Conservation (phyloP, 768 basidiomycete species). For the Boletus tylopilopsis region DNA sequence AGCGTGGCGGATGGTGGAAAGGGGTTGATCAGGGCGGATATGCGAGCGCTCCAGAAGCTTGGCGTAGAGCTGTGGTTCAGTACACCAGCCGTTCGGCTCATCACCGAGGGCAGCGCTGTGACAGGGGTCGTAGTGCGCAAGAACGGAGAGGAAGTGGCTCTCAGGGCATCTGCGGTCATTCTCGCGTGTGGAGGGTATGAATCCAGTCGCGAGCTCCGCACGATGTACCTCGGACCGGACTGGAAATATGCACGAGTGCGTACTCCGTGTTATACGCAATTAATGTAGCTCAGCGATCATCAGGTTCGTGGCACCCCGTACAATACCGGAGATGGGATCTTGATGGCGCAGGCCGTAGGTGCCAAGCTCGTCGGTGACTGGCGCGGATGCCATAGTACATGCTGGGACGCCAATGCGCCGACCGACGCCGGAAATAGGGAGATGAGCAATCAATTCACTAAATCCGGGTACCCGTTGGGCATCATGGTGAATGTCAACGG, state of each 20-base stretch:
- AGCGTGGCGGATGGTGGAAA: conserved; percentile 65
- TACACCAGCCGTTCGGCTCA: conserved; percentile 39
- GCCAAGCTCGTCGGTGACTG: conserved; percentile 64
- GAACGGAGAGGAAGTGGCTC: conserved; percentile 32
- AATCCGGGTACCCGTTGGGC: conserved; percentile 70
- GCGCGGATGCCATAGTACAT: conserved; percentile 66
- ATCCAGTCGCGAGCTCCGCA: conserved; percentile 48
- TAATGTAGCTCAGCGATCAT: not conserved
- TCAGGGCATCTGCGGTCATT: conserved; percentile 46
- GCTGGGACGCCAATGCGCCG: conserved; percentile 65
- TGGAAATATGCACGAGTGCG: conserved; percentile 58
- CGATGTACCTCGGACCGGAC: conserved; percentile 50
- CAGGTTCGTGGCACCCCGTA: conserved; percentile 71
- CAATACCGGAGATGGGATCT: conserved; percentile 65
- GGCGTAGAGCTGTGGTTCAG: conserved; percentile 59
- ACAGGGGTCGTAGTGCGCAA: conserved; percentile 44
- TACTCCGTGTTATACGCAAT: not conserved
- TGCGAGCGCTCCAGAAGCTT: conserved; percentile 42
- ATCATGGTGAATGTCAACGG: conserved; percentile 63
- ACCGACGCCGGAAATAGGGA: conserved; percentile 48
- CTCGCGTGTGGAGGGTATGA: conserved; percentile 69
- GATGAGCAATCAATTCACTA: conserved; percentile 68
- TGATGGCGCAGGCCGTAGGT: conserved; percentile 46
- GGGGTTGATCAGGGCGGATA: conserved; percentile 58
- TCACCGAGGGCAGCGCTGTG: conserved; percentile 36